These are phyloP conservation scores for Candida nanaspora DNA, from an alignment of 805 yeast genomes.

Conservation along the genomic window DNA sequence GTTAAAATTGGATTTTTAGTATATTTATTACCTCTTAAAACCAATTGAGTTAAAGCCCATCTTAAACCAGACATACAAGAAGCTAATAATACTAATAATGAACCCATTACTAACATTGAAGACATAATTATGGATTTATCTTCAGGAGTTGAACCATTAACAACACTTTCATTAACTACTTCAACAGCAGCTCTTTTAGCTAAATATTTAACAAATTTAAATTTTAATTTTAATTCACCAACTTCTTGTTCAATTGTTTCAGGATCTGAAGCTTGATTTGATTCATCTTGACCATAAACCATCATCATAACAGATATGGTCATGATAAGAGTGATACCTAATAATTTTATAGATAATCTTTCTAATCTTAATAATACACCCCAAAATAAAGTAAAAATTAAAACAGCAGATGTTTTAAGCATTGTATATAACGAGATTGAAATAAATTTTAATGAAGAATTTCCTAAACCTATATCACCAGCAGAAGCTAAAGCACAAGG, in stretches of 20 bases:
- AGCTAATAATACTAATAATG: constrained; percentile 65
- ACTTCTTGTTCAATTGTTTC: constrained; percentile 13
- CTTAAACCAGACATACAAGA: constrained; percentile 76
- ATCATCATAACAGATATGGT: constrained; percentile 78
- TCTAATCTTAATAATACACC: constrained; percentile 75
- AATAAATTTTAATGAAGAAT: constrained; percentile 67
- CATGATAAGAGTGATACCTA: constrained; percentile 66
- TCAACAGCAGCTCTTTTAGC: constrained; percentile 11
- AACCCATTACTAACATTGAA: constrained; percentile 39
- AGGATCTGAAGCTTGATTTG: constrained; percentile 6
- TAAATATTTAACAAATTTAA: constrained; percentile 9
- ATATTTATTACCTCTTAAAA: constrained; percentile 50
- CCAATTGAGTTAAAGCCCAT: constrained; percentile 86
- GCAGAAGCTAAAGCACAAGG: constrained; percentile 86
- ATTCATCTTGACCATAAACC: constrained; percentile 42
- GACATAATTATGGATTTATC: constrained; percentile 5
- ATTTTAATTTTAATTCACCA: constrained; percentile 10
- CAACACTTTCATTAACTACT: constrained; percentile 5
- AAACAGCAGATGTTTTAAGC: constrained; percentile 75
- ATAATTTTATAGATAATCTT: constrained; percentile 54
- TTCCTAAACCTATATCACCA: constrained; percentile 87
- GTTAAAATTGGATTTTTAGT: constrained; percentile 71
- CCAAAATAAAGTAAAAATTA: constrained; percentile 75
- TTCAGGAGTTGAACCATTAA: constrained; percentile 6
- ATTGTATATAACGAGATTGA: constrained; percentile 80